Percentiles rank a stretch among this genome's conserved stretches.
Conservation (phyloP, 371 early-diverging fungal species). For the Mortierella sp. region DNA sequence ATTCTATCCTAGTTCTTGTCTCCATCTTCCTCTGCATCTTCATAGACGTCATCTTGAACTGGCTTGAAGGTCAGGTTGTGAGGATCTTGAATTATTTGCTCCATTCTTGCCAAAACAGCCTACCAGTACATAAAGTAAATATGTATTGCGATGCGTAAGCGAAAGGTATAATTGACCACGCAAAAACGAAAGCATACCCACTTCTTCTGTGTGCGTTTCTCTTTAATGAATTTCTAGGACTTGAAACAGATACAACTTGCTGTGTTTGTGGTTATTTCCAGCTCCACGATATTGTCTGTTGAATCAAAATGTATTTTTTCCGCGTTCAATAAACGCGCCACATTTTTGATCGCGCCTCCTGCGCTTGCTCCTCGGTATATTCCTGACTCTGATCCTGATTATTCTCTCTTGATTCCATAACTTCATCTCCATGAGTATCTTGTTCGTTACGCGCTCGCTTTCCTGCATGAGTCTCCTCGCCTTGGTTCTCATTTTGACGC, state of each 20-base stretch:
- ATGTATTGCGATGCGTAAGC: too few species aligned
- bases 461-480: slow-evolving; percentile 6
- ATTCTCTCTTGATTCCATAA: slow-evolving; percentile 6
- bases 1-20: background rate
- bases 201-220: background rate
- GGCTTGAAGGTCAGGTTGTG: slow-evolving; percentile 16
- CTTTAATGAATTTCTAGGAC: slow-evolving; percentile 1
- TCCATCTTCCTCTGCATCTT: slow-evolving; percentile 43
- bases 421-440: slow-evolving; percentile 13
- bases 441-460: slow-evolving; percentile 28
- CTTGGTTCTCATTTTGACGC: slow-evolving; percentile 24
- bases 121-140: slow-evolving; percentile 2
- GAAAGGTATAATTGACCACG: too few species aligned
- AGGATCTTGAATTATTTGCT: slow-evolving; percentile 44
- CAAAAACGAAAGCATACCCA: background rate
- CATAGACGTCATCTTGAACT: slow-evolving; percentile 28
- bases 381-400: slow-evolving; percentile 2
- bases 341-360: slow-evolving; percentile 54
- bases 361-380: slow-evolving; percentile 37
- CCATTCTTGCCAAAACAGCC: slow-evolving; percentile 46
- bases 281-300: background rate
- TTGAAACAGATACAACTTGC: background rate
- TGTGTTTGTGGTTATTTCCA: background rate
- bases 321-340: slow-evolving; percentile 37
- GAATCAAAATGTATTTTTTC: background rate